Evolutionary conservation across 495 filamentous ascomycete genomes (phyloP), one percentile per base, ranked within the genome.

Genomic region (Endocarpon pusillum): DNA sequence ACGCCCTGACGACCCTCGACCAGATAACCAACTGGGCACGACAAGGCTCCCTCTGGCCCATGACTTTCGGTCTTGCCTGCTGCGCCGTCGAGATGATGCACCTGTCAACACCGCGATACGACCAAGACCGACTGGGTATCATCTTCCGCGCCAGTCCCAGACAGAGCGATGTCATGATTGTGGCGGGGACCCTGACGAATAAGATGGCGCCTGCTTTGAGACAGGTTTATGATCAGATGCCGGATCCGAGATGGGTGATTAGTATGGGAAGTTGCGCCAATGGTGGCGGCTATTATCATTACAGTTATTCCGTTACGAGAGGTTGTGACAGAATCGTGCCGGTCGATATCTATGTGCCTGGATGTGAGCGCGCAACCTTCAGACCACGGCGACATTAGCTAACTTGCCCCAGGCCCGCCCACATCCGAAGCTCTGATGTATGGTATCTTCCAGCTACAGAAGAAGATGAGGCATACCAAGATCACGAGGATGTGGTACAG

Each of bases 71-170:
- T 31, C 79, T 94, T 31, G 86, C 86, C 35, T 94, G 86, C 69
- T 94, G 86, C 59, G 86, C 86, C 55, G 64, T 94, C 41, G 86
- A 94, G 55, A 94, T 94, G 86, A 94, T 94, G 86, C 86, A 94
- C 55, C 66, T 94, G 15, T 93, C 86, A 21, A 86, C 86, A 20
- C 86, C 86, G 21, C 82, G 86, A 37, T 94, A 94, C 62, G 86
- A 94, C 52, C 86, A 94, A 48, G 86, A 94, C 67, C 69, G 86
- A 4, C 68, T 94, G 23, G 86, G 86, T 46, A 94, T 94, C 54
- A 94, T 94, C 53, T 94, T 94, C 75, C 78, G 86, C 46, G 86
- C 85, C 38, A 92, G 83, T 16, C 86, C 86, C 2, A 81, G 86
- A 18, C 86, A 94, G 60, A 89, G 81, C 34, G 86, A 94, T 60